These are phyloP conservation scores for Ocimum tenuiflorum DNA, from an alignment of 257 asterid species.

Conservation along the genomic window DNA sequence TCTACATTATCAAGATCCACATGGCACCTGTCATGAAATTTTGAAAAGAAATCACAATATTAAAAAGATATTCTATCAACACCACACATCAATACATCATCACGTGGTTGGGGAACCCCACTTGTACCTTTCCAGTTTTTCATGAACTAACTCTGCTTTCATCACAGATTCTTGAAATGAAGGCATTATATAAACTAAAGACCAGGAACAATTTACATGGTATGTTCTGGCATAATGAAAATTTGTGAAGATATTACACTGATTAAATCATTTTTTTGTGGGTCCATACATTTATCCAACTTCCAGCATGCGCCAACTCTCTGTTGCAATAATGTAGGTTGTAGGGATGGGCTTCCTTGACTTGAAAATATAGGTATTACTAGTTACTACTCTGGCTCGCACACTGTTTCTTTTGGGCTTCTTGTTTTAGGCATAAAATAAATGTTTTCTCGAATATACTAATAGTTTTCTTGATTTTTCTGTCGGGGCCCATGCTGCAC, in stretches of 20 bases:
- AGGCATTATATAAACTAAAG: neutral
- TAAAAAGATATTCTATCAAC: neutral
- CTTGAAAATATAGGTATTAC: neutral
- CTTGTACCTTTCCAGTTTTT: neutral
- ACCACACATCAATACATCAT: neutral
- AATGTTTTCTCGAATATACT: neutral
- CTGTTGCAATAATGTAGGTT: conserved; percentile 18
- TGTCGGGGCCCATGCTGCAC: conserved; percentile 15
- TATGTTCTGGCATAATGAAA: neutral
- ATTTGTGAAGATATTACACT: neutral
- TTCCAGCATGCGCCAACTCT: conserved; percentile 27
- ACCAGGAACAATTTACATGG: neutral
- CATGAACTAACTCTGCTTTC: neutral
- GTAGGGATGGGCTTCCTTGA: neutral
- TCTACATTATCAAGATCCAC: neutral
- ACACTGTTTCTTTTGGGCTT: conserved; percentile 21
- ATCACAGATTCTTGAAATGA: neutral
- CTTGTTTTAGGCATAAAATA: neutral
- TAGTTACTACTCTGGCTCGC: neutral
- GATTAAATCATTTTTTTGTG: neutral
- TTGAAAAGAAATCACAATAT: neutral
- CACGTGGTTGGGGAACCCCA: conserved; percentile 11
- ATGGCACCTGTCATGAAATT: neutral
- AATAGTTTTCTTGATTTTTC: neutral
- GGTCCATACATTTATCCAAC: conserved; percentile 20